phyloP scores from a whole-genome alignment of 805 yeast genomes.

The Kodamaea neixiangensis region DNA sequence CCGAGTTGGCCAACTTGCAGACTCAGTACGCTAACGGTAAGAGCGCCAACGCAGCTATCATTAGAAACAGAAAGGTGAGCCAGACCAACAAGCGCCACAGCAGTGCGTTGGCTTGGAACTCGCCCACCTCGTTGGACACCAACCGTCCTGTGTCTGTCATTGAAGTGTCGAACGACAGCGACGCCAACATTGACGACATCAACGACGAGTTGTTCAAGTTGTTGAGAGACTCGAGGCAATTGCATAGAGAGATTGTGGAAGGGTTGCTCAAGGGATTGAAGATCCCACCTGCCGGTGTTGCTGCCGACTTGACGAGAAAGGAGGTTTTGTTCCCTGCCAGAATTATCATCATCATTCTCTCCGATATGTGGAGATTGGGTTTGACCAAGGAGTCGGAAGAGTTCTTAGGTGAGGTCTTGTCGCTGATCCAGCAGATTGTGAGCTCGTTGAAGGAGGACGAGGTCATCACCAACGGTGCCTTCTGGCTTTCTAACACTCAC shows the following conservation, averaged over 20 bases:
- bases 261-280: constrained; percentile 82
- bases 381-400: constrained; percentile 89
- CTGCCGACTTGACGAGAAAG: constrained; percentile 78
- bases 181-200: constrained; percentile 61
- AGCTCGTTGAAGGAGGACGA: constrained; percentile 81
- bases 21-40: constrained; percentile 31
- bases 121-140: constrained; percentile 39
- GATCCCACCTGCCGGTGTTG: constrained; percentile 83
- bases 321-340: constrained; percentile 96
- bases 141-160: constrained; percentile 63
- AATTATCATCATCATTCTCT: constrained; percentile 84
- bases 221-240: constrained; percentile 66
- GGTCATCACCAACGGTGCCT: constrained; percentile 88
- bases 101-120: constrained; percentile 39
- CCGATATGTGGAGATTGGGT: constrained; percentile 99
- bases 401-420: constrained; percentile 84
- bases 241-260: constrained; percentile 83
- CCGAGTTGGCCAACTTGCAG: constrained; percentile 51
- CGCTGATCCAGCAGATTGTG: constrained; percentile 83
- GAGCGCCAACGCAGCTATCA: constrained; percentile 31
- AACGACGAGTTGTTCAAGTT: constrained; percentile 73
- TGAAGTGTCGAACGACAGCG: constrained; percentile 56
- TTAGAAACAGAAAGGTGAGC: constrained; percentile 31
- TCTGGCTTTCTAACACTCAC: constrained; percentile 96
- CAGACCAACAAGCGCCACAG: constrained; percentile 43